Conservation (phyloP, 2,329 filamentous ascomycete genomes). For the Colletotrichum zoysiae region DNA sequence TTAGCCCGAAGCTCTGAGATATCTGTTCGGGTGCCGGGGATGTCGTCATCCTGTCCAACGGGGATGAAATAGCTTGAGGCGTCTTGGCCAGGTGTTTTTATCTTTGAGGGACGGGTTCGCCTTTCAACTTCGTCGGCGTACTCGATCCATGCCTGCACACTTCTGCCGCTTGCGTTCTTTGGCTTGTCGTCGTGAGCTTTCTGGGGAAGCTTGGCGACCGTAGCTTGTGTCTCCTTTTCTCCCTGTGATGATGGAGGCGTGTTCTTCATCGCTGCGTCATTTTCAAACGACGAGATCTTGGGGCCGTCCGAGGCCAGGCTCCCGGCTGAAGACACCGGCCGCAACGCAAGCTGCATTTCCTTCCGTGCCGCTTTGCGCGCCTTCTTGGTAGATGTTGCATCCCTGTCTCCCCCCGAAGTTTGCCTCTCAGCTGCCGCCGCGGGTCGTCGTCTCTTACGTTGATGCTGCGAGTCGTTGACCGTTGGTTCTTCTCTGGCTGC, state of each 20-base stretch:
- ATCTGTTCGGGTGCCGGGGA: neutral
- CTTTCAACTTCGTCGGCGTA: neutral
- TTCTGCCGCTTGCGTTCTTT: neutral
- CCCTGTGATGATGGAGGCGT: neutral
- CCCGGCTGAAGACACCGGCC: neutral
- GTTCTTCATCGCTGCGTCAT: neutral
- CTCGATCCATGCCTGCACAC: neutral
- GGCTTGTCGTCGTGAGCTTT: neutral
- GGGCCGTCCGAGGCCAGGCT: neutral
- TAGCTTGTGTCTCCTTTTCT: neutral
- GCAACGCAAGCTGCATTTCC: neutral
- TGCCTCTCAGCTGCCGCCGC: neutral
- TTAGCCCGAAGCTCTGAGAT: neutral
- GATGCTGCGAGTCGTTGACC: neutral
- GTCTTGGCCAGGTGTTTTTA: neutral
- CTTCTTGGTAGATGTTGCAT: neutral
- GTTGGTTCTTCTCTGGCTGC: neutral
- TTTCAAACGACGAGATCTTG: no score
- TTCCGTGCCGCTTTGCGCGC: neutral
- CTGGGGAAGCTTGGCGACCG: neutral
- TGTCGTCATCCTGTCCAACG: neutral
- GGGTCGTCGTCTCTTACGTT: neutral
- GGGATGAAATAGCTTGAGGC: neutral
- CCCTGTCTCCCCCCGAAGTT: no score
- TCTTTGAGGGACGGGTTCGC: neutral